Conservation (phyloP, 2,329 filamentous ascomycete species). For the Aurifilum marmelostoma region DNA sequence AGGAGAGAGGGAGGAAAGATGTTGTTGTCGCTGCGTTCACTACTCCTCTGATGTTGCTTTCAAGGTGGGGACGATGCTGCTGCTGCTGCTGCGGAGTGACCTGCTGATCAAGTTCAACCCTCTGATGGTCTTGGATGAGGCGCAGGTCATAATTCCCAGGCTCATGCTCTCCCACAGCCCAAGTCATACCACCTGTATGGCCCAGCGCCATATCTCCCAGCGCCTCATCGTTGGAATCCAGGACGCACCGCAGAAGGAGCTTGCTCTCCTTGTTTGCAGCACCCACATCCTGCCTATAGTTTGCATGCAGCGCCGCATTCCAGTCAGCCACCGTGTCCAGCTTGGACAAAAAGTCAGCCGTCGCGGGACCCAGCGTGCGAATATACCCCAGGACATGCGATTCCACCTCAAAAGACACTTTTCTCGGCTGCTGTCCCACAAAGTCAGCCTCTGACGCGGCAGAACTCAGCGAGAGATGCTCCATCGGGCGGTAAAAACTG, state of each 20-base stretch:
- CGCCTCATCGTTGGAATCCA: conserved; percentile 3
- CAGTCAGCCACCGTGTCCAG: not conserved
- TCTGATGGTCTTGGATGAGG: conserved; percentile 4
- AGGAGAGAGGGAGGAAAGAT: not conserved
- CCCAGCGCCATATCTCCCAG: not conserved
- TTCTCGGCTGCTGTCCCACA: not conserved
- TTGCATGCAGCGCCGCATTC: not conserved
- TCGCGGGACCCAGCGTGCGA: not conserved
- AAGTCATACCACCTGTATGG: not conserved
- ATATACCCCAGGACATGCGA: conserved; percentile 7
- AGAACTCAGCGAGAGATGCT: not conserved
- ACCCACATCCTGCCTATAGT: not conserved
- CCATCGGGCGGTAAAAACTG: not conserved
- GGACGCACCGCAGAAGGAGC: conserved; percentile 1
- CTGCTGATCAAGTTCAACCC: not conserved
- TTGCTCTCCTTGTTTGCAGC: conserved; percentile 6
- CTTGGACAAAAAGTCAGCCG: not conserved
- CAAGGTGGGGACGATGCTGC: not conserved
- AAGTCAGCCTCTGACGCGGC: not conserved
- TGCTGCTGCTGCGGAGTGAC: too few species aligned
- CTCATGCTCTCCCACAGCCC: not conserved
- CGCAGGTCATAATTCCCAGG: not conserved
- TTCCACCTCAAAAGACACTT: not conserved
- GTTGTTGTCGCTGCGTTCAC: not conserved
- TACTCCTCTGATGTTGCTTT: not conserved